Evolutionary conservation across 768 basidiomycete species (phyloP).

Genomic region (Clathrus columnatus): DNA sequence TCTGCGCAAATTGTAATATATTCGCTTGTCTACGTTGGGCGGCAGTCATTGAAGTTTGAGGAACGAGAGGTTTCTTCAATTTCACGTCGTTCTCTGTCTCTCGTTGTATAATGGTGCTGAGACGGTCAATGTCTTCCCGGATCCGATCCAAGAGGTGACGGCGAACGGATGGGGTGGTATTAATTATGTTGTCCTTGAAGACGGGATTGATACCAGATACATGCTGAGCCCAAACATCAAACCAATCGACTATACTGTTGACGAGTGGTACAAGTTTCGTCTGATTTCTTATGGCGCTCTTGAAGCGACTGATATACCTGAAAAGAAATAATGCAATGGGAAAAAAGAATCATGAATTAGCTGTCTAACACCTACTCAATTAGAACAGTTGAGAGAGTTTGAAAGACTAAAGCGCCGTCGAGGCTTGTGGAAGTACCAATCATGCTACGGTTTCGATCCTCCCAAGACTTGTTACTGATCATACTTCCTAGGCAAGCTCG

Average conservation of each 20-base stretch:
- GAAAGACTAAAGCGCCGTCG: conserved; percentile 37
- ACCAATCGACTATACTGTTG: conserved; percentile 35
- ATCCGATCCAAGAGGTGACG: conserved; percentile 27
- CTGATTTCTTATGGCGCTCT: conserved; percentile 39
- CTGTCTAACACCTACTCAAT: conserved; percentile 35
- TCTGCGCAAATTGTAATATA: conserved; percentile 31
- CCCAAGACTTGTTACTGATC: conserved; percentile 25
- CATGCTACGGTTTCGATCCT: conserved; percentile 23
- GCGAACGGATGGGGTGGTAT: conserved; percentile 21
- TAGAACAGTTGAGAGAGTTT: conserved; percentile 37
- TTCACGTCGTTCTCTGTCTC: conserved; percentile 30
- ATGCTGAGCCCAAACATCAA: conserved; percentile 37
- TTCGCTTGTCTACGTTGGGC: conserved; percentile 6
- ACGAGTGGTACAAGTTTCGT: conserved; percentile 36
- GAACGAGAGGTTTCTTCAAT: conserved; percentile 14
- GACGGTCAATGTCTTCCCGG: conserved; percentile 26
- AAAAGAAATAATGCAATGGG: neutral
- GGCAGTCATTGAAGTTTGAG: neutral
- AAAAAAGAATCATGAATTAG: neutral
- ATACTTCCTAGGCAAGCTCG: conserved; percentile 31
- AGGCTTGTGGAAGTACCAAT: conserved; percentile 9
- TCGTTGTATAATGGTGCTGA: conserved; percentile 40
- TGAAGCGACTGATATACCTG: conserved; percentile 52
- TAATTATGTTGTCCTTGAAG: conserved; percentile 40
- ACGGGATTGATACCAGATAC: conserved; percentile 28